Conservation (phyloP, 2,329 filamentous ascomycete genomes). For the Gnomoniopsis smithogilvyi region DNA sequence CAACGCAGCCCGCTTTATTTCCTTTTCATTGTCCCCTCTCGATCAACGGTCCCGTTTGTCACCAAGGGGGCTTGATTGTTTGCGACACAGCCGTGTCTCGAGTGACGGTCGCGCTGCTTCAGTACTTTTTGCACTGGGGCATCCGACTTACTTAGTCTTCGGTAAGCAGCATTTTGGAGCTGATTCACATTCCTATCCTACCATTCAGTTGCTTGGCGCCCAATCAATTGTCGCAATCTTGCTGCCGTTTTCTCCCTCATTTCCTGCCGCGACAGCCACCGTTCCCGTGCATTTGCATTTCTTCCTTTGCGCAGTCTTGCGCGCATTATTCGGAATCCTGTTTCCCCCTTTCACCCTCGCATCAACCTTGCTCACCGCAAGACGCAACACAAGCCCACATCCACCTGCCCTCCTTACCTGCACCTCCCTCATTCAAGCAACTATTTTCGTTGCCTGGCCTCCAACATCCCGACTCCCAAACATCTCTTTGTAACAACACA, state of each 20-base stretch:
- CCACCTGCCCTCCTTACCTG: slow-evolving; percentile 22
- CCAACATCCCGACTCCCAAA: not conserved
- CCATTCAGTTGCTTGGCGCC: not conserved
- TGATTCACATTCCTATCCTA: not conserved
- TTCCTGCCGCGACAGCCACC: slow-evolving; percentile 13
- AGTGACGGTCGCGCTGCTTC: not conserved
- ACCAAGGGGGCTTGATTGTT: not conserved
- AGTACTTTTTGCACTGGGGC: not conserved
- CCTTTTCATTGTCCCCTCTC: not conserved
- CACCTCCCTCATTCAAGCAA: slow-evolving; percentile 16
- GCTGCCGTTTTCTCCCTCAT: not conserved
- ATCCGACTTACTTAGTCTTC: not conserved
- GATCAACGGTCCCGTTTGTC: not conserved
- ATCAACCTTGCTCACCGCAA: slow-evolving; percentile 24
- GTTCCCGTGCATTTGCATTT: slow-evolving; percentile 25
- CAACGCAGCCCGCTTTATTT: not conserved
- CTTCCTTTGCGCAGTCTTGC: slow-evolving; percentile 2
- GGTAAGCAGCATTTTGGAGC: not conserved
- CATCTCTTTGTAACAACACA: not conserved
- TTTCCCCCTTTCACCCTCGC: slow-evolving; percentile 14
- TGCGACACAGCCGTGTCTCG: slow-evolving; percentile 4
- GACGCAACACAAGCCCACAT: not conserved
- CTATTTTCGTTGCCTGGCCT: not conserved
- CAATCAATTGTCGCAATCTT: not conserved
- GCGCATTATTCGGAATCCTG: slow-evolving; percentile 9